Base-by-base conservation (phyloP, 768 basidiomycete genomes). In the Phlebiopsis flavidoalba region DNA sequence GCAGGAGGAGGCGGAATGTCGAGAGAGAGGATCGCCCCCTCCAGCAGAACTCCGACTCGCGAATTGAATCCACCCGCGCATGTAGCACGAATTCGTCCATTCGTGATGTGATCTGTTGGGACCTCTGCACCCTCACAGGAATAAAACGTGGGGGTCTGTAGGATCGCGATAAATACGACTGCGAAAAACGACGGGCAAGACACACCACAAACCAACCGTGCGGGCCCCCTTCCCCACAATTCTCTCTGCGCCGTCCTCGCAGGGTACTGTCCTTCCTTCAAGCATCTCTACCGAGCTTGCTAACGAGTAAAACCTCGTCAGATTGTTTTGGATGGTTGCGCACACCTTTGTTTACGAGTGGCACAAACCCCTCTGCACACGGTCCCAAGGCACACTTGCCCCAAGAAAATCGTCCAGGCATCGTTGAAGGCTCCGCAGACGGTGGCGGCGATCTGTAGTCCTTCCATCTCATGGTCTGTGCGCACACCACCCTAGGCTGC, bases 381-480 rank as follows among this genome's bases (percentile, higher is more conserved):
- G n/a, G 12, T 43, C 40, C 8, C 40, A 3, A 17, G 12, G 17
- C 40, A 8, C 40, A 12, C 17, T 8, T 10, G 40, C 40, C 40
- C 3, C 17, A 3, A 3, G 40, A 43, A 43, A 43, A 43, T 43
- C 40, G 40, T 10, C 3, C 40, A 17, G 3, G 40, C 40, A 17
- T 43, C 40, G 40, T 43, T 2, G 3, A 2, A 43, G 40, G 40
- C 40, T 3, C 17, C 40, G 8, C 40, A 43, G 40, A 17, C 40
- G 2, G 26, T 43, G 17, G 40, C 40, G 11, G 40, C 19, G 57
- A 50, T 63, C 70, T 70, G 71, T 63, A 59, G 53, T 56, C 65
- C 72, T 71, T 69, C 72, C 71, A 65, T 65, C 69, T 67, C 65
- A 63, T 72, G 69, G 72, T 64, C 19, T 62, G 67, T 65, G 66